Evolutionary conservation across 2,329 filamentous ascomycete genomes (phyloP).

Genomic region (Xylariaceae sp.): DNA sequence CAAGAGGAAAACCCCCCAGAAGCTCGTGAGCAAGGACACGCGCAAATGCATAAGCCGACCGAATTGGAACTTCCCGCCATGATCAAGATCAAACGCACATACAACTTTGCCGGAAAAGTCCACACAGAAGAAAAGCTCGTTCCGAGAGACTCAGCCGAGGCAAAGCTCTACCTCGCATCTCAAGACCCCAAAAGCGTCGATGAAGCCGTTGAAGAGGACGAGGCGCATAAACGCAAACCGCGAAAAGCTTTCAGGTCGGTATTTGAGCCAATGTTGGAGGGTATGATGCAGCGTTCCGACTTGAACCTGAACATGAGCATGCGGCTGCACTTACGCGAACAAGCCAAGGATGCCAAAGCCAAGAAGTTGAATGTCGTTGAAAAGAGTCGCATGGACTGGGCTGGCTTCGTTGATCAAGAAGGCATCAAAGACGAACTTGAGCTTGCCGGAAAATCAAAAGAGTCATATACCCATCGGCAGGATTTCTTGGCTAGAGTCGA

Average conservation of each 20-base stretch:
- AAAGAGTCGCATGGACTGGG: conserved; percentile 71
- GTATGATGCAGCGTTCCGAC: conserved; percentile 44
- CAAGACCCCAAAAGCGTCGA: conserved; percentile 31
- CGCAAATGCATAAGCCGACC: conserved; percentile 2
- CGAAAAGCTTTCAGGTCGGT: conserved; percentile 55
- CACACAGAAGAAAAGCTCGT: conserved; percentile 70
- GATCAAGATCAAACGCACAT: conserved; percentile 66
- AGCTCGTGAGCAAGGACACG: conserved; percentile 9
- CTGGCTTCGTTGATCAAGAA: conserved; percentile 66
- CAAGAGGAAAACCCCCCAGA: conserved; percentile 4
- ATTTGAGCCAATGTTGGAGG: conserved; percentile 55
- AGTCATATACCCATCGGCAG: conserved; percentile 57
- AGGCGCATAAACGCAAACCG: conserved; percentile 40
- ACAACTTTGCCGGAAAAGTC: conserved; percentile 70
- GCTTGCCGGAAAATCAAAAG: conserved; percentile 61
- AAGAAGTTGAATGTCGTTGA: conserved; percentile 68
- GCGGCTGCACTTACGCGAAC: conserved; percentile 43
- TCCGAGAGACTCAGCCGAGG: conserved; percentile 60
- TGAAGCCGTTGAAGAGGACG: conserved; percentile 21
- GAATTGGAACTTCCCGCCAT: conserved; percentile 30
- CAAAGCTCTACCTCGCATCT: conserved; percentile 57
- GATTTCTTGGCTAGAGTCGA: conserved; percentile 65
- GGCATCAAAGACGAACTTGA: conserved; percentile 66
- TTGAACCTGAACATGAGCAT: conserved; percentile 53
- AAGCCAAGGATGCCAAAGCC: conserved; percentile 39